phyloP scores from a whole-genome alignment of 257 asterid genomes.

The Leonotis leonurus region DNA sequence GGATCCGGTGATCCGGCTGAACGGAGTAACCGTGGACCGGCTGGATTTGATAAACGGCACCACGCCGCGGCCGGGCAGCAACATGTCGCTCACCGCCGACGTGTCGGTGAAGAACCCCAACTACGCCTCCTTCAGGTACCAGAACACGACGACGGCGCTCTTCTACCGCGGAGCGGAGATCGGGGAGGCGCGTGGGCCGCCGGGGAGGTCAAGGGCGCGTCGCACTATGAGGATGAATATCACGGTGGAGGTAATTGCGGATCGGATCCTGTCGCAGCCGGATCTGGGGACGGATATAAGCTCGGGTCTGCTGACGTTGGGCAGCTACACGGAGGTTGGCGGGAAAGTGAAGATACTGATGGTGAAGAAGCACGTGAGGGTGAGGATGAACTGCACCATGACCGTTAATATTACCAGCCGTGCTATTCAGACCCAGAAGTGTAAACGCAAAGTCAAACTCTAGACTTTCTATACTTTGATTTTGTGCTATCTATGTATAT shows the following conservation, averaged over 20 bases:
- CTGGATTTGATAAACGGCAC: conserved; percentile 33
- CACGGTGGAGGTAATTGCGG: conserved; percentile 53
- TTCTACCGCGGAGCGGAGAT: conserved; percentile 45
- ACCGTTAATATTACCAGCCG: conserved; percentile 41
- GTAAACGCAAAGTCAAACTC: conserved; percentile 50
- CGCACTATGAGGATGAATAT: conserved; percentile 69
- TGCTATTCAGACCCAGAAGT: conserved; percentile 51
- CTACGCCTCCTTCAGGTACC: conserved; percentile 52
- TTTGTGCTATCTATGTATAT: not conserved
- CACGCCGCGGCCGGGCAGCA: conserved; percentile 53
- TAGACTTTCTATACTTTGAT: not conserved
- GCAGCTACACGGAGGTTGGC: conserved; percentile 48
- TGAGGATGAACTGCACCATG: conserved; percentile 68
- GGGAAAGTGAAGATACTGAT: conserved; percentile 57
- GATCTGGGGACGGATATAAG: conserved; percentile 35
- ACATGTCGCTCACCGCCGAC: conserved; percentile 60
- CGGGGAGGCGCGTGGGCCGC: conserved; percentile 77
- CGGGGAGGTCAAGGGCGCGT: conserved; percentile 65
- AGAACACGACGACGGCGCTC: conserved; percentile 55
- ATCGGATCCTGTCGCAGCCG: conserved; percentile 41
- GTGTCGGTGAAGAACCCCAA: conserved; percentile 77
- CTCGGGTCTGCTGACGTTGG: conserved; percentile 41
- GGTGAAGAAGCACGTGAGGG: conserved; percentile 43
- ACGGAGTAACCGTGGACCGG: conserved; percentile 32
- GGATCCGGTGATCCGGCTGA: conserved; percentile 53